Conservation (phyloP, 441 rosid species). For the Geranium incanum region DNA sequence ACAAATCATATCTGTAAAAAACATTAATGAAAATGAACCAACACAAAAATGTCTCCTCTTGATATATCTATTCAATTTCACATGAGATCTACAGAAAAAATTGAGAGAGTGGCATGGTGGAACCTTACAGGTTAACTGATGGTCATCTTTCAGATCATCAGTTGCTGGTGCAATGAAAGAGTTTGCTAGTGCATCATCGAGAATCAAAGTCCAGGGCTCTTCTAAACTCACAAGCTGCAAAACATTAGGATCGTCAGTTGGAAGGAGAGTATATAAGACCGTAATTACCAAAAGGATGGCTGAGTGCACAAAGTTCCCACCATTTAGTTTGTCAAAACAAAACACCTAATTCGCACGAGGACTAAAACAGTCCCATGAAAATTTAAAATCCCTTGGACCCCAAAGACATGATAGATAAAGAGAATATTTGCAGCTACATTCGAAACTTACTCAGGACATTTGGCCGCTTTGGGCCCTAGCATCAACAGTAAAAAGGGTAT, state of each 20-base stretch:
- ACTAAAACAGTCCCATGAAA: not conserved
- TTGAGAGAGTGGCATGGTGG: constrained; percentile 5
- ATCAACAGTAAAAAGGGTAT: too few relatives aligned
- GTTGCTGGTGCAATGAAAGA: constrained; percentile 77
- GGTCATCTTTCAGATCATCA: constrained; percentile 79
- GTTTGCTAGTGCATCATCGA: constrained; percentile 83
- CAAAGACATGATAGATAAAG: not conserved
- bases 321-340: not conserved
- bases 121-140: constrained; percentile 68
- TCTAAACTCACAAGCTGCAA: constrained; percentile 60
- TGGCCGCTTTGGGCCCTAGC: too few relatives aligned
- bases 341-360: not conserved
- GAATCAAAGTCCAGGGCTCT: constrained; percentile 70
- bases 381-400: not conserved
- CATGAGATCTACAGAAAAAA: not conserved
- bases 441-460: not conserved
- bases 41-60: not conserved
- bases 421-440: not conserved
- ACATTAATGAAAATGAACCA: too few relatives aligned
- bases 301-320: not conserved
- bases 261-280: not conserved
- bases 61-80: not conserved
- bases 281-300: not conserved
- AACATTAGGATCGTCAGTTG: constrained; percentile 1
- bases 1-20: too few relatives aligned